Evolutionary conservation across 2,329 filamentous ascomycete species (phyloP).

Genomic region (Fusarium tanahbumbuense): DNA sequence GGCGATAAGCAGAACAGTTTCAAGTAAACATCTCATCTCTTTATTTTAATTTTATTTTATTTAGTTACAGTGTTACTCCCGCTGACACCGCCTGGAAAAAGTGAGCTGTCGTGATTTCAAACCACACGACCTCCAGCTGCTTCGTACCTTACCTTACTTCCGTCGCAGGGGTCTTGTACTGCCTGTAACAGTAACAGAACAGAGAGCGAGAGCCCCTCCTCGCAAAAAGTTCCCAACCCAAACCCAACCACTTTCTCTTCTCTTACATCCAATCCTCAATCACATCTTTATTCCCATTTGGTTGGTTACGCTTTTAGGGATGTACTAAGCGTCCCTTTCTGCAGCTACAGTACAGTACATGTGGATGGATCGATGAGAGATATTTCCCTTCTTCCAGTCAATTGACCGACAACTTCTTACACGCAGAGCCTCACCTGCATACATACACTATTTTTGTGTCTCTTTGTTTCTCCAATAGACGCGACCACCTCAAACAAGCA

Average conservation of each 20-base stretch:
- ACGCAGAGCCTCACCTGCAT: constrained; percentile 29
- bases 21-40: constrained; percentile 6
- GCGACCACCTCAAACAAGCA: neutral
- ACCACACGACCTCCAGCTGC: neutral
- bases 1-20: constrained; percentile 25
- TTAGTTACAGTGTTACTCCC: constrained; percentile 5
- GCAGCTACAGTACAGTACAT: constrained; percentile 8
- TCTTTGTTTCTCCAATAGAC: neutral
- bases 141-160: constrained; percentile 9
- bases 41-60: neutral
- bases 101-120: constrained; percentile 28
- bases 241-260: constrained; percentile 36
- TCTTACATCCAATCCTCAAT: constrained; percentile 28
- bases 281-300: constrained; percentile 25
- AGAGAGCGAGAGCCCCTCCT: constrained; percentile 26
- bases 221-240: constrained; percentile 11
- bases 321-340: constrained; percentile 27
- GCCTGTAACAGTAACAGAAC: constrained; percentile 22
- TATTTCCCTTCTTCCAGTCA: constrained; percentile 20
- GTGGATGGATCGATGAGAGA: constrained; percentile 37
- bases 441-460: constrained; percentile 6
- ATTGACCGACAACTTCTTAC: constrained; percentile 26
- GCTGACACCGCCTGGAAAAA: constrained; percentile 17
- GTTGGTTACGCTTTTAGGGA: constrained; percentile 28
- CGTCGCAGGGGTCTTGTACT: constrained; percentile 27